These are phyloP conservation scores for Curvularia sp. DNA, from an alignment of 2,329 filamentous ascomycete genomes.

Conservation along the genomic window DNA sequence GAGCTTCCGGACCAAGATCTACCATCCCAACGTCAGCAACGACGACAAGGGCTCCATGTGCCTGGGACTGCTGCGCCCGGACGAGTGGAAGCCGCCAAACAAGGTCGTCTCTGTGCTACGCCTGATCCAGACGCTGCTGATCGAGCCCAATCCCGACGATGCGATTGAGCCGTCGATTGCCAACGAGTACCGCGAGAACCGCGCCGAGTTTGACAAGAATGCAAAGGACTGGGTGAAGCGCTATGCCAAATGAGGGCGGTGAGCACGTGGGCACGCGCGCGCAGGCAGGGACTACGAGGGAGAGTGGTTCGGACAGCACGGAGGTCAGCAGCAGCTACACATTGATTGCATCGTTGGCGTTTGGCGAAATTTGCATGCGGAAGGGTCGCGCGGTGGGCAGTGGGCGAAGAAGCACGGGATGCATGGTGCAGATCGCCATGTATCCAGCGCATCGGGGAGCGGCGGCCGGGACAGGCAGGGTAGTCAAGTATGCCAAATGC, in stretches of 20 bases:
- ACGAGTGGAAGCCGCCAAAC: slow-evolving; percentile 91
- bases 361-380: slow-evolving; percentile 37
- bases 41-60: slow-evolving; percentile 86
- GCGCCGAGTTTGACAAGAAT: slow-evolving; percentile 73
- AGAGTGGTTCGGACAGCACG: slow-evolving; percentile 5
- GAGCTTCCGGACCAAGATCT: slow-evolving; percentile 86
- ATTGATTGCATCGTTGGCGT: slow-evolving; percentile 43
- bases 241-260: slow-evolving; percentile 64
- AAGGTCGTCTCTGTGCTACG: slow-evolving; percentile 78
- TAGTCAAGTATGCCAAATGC: slow-evolving; percentile 8
- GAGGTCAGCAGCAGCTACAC: slow-evolving; percentile 19
- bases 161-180: slow-evolving; percentile 87
- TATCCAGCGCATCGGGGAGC: slow-evolving; percentile 9
- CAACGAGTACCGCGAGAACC: slow-evolving; percentile 77
- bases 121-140: slow-evolving; percentile 75
- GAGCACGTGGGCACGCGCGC: slow-evolving; percentile 5
- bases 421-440: slow-evolving; percentile 17
- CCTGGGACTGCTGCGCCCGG: slow-evolving; percentile 79
- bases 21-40: slow-evolving; percentile 94
- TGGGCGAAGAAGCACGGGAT: slow-evolving; percentile 22
- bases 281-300: background rate
- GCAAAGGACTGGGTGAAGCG: slow-evolving; percentile 75
- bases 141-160: slow-evolving; percentile 86
- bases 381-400: slow-evolving; percentile 15
- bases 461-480: slow-evolving; percentile 18